A percentile compares a stretch with the other conserved stretches of the same genome.
Conservation (phyloP, 2,329 filamentous ascomycete species). For the Fusarium piperis region DNA sequence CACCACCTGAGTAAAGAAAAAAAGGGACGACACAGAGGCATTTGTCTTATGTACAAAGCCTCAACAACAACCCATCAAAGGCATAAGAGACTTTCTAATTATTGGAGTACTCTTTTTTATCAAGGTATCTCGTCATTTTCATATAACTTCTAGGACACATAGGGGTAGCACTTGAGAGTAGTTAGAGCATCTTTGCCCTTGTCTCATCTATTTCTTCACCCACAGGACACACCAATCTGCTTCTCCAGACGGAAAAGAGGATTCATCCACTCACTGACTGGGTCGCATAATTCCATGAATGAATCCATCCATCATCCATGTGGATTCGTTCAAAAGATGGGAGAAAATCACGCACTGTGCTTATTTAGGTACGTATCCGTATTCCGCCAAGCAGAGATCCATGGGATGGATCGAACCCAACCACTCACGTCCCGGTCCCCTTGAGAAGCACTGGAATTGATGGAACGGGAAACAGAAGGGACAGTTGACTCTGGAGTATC, state of each 20-base stretch:
- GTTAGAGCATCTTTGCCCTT: neutral
- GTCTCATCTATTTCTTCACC: neutral
- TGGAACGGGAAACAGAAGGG: neutral
- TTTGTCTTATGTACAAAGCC: too few relatives aligned
- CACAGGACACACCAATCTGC: constrained; percentile 14
- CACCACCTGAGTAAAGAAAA: neutral
- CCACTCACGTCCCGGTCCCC: constrained; percentile 12
- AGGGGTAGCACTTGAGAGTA: neutral
- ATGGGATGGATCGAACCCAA: constrained; percentile 13
- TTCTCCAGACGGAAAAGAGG: constrained; percentile 5
- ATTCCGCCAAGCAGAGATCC: constrained; percentile 1
- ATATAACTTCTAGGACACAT: neutral
- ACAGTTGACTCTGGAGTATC: neutral
- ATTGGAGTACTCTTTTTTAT: neutral
- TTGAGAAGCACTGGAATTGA: neutral
- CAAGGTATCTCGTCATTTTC: neutral
- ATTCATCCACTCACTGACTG: constrained; percentile 22
- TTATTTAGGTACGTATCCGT: constrained; percentile 8
- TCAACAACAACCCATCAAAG: neutral
- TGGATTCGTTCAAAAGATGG: constrained; percentile 17
- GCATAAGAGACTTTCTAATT: neutral
- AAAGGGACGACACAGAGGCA: neutral
- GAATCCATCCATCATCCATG: neutral
- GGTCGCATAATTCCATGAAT: constrained; percentile 27
- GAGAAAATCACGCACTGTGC: constrained; percentile 30